phyloP scores from a whole-genome alignment of 2,329 filamentous ascomycete species.

The Talaromyces sp. region DNA sequence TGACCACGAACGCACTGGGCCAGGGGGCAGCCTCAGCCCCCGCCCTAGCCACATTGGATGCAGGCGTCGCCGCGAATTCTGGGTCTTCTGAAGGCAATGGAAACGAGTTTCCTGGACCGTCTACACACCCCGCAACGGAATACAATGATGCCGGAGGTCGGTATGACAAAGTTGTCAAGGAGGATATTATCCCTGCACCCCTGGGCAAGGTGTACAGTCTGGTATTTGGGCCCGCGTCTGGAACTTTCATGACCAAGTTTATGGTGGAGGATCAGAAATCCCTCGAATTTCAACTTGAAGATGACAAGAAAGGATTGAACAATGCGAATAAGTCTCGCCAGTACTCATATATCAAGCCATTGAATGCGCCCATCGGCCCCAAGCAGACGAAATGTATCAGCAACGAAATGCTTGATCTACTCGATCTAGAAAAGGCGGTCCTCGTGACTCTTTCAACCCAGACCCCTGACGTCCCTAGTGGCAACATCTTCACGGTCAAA shows the following conservation, averaged over 20 bases:
- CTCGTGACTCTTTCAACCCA: slow-evolving; percentile 78
- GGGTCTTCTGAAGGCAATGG: slow-evolving; percentile 28
- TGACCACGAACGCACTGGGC: slow-evolving; percentile 28
- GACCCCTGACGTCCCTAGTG: slow-evolving; percentile 91
- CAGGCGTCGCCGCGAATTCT: slow-evolving; percentile 48
- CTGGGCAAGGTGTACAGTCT: slow-evolving; percentile 87
- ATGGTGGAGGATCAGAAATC: slow-evolving; percentile 84
- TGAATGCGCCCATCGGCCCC: slow-evolving; percentile 78
- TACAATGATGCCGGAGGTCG: slow-evolving; percentile 75
- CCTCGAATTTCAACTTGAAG: slow-evolving; percentile 75
- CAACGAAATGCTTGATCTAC: slow-evolving; percentile 73
- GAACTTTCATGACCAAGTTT: slow-evolving; percentile 80
- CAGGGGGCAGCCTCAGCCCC: slow-evolving; percentile 35
- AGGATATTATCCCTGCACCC: slow-evolving; percentile 81
- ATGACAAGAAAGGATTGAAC: slow-evolving; percentile 72
- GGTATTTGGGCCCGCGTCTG: slow-evolving; percentile 77
- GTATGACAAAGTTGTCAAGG: slow-evolving; percentile 78
- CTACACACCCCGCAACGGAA: slow-evolving; percentile 75
- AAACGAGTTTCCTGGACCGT: slow-evolving; percentile 76
- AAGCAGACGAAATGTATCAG: slow-evolving; percentile 93
- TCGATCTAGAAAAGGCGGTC: slow-evolving; percentile 84
- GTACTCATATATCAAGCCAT: slow-evolving; percentile 88
- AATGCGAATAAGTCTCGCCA: slow-evolving; percentile 69
- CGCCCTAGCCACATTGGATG: slow-evolving; percentile 27
- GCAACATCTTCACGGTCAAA: slow-evolving; percentile 85